phyloP scores from a whole-genome alignment of 176 grass and related monocot genomes.

The Oryza officinalis region DNA sequence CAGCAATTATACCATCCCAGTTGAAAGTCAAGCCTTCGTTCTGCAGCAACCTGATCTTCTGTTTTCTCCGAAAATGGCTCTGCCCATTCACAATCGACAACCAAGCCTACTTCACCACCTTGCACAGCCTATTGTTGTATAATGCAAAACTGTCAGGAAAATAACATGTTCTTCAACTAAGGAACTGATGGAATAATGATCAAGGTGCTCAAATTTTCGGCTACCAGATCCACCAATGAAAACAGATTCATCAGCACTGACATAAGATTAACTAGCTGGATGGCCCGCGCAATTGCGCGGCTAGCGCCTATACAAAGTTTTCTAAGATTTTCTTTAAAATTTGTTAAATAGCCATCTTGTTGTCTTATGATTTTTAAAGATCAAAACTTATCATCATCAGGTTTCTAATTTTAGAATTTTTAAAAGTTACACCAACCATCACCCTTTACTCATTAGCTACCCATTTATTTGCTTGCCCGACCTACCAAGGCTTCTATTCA shows the following conservation, averaged over 20 bases:
- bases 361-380: no score
- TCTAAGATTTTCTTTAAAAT: no score
- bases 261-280: no score
- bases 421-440: no score
- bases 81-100: slow-evolving; percentile 98
- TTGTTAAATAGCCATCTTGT: no score
- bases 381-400: no score
- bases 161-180: slow-evolving; percentile 15
- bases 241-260: background rate
- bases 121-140: slow-evolving; percentile 60
- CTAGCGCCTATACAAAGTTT: no score
- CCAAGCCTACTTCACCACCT: slow-evolving; percentile 88
- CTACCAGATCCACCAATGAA: background rate
- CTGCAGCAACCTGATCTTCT: slow-evolving; percentile 76
- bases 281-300: no score
- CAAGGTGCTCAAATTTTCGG: background rate
- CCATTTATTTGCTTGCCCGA: no score
- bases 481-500: no score
- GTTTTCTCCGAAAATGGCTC: slow-evolving; percentile 76
- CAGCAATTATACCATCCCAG: slow-evolving; percentile 75
- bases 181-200: slow-evolving; percentile 19
- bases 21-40: slow-evolving; percentile 86
- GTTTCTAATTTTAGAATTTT: no score
- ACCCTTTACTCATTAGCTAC: no score
- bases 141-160: slow-evolving; percentile 41